These are phyloP conservation scores for Pyropia haitanensis DNA, from an alignment of 23 red algal species.

Conservation along the genomic window DNA sequence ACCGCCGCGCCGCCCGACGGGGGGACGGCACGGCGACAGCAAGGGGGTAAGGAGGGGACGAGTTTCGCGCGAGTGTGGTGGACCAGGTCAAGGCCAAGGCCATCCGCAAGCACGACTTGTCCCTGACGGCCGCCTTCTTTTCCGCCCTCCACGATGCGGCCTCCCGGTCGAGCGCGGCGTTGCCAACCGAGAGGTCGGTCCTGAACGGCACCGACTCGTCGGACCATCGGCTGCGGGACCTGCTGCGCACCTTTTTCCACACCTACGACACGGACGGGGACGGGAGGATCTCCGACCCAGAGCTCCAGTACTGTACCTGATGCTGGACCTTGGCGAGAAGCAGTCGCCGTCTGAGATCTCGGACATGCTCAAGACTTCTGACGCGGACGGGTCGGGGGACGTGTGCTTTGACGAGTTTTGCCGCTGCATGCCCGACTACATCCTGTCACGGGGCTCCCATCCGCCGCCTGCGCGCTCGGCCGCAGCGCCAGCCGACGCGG, in stretches of 20 bases:
- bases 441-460: not conserved
- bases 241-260: conserved; percentile 46
- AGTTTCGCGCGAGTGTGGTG: not conserved
- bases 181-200: conserved; percentile 16
- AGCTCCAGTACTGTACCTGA: conserved; percentile 48
- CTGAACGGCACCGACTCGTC: conserved; percentile 3
- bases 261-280: conserved; percentile 30
- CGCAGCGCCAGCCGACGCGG: no score
- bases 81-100: conserved; percentile 20
- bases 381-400: conserved; percentile 16
- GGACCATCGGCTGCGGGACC: conserved; percentile 4
- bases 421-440: conserved; percentile 39
- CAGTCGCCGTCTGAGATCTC: conserved; percentile 16
- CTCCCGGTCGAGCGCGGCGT: not conserved
- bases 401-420: conserved; percentile 53
- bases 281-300: conserved; percentile 18
- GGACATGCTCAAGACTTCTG: conserved; percentile 26
- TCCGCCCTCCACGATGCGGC: conserved; percentile 12
- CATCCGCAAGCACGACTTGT: conserved; percentile 20
- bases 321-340: conserved; percentile 47
- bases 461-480: not conserved
- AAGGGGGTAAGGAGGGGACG: no score
- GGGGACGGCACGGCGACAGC: no score
- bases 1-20: no score
- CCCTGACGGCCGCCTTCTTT: conserved; percentile 41